Evolutionary conservation across 768 basidiomycete genomes (phyloP).

Genomic region (Kockovaella imperatae): DNA sequence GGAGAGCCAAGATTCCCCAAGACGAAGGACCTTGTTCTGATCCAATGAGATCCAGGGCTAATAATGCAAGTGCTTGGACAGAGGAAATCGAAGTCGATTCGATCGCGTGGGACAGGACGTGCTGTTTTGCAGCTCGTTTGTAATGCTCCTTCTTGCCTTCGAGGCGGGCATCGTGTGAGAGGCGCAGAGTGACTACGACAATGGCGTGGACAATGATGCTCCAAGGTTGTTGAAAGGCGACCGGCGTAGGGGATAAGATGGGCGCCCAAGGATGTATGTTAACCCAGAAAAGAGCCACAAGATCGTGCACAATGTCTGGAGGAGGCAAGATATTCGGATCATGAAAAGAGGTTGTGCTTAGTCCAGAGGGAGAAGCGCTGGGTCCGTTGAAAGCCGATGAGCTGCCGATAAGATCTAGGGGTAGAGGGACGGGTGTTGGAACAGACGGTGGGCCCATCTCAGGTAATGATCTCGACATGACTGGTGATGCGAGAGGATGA

Average conservation of each 20-base stretch:
- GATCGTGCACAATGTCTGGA: slow-evolving; percentile 40
- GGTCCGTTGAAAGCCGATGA: slow-evolving; percentile 11
- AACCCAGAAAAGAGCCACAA: slow-evolving; percentile 36
- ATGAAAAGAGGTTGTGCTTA: slow-evolving; percentile 26
- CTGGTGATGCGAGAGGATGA: too few relatives aligned
- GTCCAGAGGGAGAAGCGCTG: slow-evolving; percentile 11
- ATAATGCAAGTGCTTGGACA: slow-evolving; percentile 42
- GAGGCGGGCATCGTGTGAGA: slow-evolving; percentile 35
- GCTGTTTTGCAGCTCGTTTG: slow-evolving; percentile 35
- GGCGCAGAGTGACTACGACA: slow-evolving; percentile 38
- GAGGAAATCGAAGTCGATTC: slow-evolving; percentile 39
- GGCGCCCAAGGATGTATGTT: slow-evolving; percentile 43
- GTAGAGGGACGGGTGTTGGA: background rate
- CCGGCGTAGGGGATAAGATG: slow-evolving; percentile 34
- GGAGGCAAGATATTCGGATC: slow-evolving; percentile 37
- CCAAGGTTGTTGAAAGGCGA: slow-evolving; percentile 31
- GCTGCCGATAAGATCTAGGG: too few relatives aligned
- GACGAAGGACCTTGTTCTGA: slow-evolving; percentile 41
- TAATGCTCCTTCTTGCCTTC: slow-evolving; percentile 19
- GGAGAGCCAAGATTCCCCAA: slow-evolving; percentile 43
- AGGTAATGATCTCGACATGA: too few relatives aligned
- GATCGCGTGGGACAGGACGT: slow-evolving; percentile 42
- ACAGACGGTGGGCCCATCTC: background rate
- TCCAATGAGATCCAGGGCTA: slow-evolving; percentile 44
- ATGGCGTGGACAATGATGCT: slow-evolving; percentile 43